A percentile compares a stretch with the other conserved stretches of the same genome.
phyloP scores from a whole-genome alignment of 371 early-diverging fungal species.

The Phascolomyces articulosus region DNA sequence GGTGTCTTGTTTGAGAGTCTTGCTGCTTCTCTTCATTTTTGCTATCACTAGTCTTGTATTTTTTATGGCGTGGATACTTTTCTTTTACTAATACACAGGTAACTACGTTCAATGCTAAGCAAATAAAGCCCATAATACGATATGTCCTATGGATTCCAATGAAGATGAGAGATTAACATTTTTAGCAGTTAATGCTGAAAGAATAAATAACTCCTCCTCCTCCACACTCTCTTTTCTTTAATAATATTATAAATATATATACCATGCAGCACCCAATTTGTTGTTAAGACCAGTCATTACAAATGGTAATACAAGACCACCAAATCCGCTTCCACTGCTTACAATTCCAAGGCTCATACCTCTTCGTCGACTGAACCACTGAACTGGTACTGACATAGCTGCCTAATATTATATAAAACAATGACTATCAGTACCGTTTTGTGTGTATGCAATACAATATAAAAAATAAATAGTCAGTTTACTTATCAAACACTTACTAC shows the following conservation, averaged over 20 bases:
- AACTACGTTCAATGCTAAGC: conserved; percentile 37
- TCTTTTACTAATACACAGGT: conserved; percentile 44
- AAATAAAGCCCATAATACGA: conserved; percentile 58
- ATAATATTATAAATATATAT: background rate
- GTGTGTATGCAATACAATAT: background rate
- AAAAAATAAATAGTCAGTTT: background rate
- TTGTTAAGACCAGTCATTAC: conserved; percentile 62
- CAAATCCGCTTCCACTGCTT: conserved; percentile 79
- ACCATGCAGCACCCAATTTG: conserved; percentile 59
- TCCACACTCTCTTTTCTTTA: too few relatives aligned
- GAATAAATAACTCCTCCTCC: too few relatives aligned
- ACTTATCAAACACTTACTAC: conserved; percentile 11
- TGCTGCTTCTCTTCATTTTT: background rate
- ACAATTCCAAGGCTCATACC: conserved; percentile 79
- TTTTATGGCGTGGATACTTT: conserved; percentile 25
- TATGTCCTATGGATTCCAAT: conserved; percentile 29
- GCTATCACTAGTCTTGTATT: conserved; percentile 11
- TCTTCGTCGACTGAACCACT: conserved; percentile 76
- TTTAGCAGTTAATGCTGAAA: too few relatives aligned
- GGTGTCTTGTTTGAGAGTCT: background rate
- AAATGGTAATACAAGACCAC: conserved; percentile 75
- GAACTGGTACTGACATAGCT: conserved; percentile 61
- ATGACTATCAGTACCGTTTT: too few relatives aligned
- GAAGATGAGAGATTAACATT: too few relatives aligned
- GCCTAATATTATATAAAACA: conserved; percentile 6